Percentiles rank a stretch among this genome's conserved stretches.
These are phyloP conservation scores for Metschnikowia noctiluminum DNA, from an alignment of 805 yeast genomes.

Conservation along the genomic window DNA sequence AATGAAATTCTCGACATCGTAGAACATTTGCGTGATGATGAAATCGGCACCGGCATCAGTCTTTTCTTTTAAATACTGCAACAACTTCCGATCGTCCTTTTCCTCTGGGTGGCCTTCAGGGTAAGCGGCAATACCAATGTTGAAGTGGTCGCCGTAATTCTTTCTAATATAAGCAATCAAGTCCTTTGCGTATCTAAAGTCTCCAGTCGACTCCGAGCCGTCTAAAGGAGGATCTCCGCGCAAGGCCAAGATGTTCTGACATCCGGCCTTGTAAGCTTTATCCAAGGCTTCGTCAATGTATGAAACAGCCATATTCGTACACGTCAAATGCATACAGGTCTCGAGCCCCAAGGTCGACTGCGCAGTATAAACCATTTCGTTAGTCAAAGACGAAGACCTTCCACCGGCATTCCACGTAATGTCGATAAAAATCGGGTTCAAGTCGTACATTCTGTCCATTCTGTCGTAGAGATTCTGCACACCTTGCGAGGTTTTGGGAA, in stretches of 20 bases:
- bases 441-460: slow-evolving; percentile 95
- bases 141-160: slow-evolving; percentile 83
- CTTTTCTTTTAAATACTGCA: slow-evolving; percentile 74
- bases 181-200: slow-evolving; percentile 85
- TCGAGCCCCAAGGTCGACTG: slow-evolving; percentile 89
- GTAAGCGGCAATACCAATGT: slow-evolving; percentile 95
- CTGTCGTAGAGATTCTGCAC: slow-evolving; percentile 93
- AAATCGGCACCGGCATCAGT: slow-evolving; percentile 94
- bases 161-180: slow-evolving; percentile 70
- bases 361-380: slow-evolving; percentile 88
- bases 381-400: slow-evolving; percentile 72
- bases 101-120: slow-evolving; percentile 98
- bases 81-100: slow-evolving; percentile 42
- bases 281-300: slow-evolving; percentile 81
- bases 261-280: slow-evolving; percentile 85
- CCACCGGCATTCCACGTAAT: slow-evolving; percentile 99
- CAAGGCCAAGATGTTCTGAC: slow-evolving; percentile 90
- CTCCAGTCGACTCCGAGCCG: slow-evolving; percentile 73
- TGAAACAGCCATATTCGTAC: slow-evolving; percentile 86
- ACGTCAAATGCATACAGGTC: slow-evolving; percentile 97
- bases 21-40: slow-evolving; percentile 95
- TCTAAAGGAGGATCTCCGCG: slow-evolving; percentile 93
- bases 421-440: slow-evolving; percentile 88
- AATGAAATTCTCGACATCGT: slow-evolving; percentile 83
- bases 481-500: slow-evolving; percentile 96